phyloP scores from a whole-genome alignment of 148 eudicot species.

The Chenopodium berlandieri region DNA sequence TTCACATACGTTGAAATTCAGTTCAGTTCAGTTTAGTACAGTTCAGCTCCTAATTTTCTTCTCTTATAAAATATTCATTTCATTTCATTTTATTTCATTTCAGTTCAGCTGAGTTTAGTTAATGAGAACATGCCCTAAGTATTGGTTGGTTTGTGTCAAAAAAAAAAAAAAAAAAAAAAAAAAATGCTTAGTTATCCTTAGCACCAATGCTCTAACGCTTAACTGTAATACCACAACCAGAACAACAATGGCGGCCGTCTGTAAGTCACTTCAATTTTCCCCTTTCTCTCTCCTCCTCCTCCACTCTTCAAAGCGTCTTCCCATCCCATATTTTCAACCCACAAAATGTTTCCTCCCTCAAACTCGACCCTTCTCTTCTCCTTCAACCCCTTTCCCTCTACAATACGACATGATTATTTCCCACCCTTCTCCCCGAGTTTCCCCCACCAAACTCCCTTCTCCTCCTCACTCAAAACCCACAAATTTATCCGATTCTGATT shows the following conservation, averaged over 20 bases:
- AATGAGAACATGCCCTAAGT: too few species aligned
- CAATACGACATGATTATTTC: conserved; percentile 88
- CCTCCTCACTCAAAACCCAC: conserved; percentile 36
- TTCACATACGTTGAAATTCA: too few species aligned
- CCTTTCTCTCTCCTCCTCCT: conserved; percentile 38
- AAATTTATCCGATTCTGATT: not conserved
- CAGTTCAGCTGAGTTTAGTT: too few species aligned
- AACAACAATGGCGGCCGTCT: conserved; percentile 39
- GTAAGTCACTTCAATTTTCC: conserved; percentile 28
- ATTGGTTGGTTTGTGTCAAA: too few species aligned
- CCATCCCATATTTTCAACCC: conserved; percentile 5
- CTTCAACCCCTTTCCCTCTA: conserved; percentile 70
- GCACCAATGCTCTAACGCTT: not conserved
- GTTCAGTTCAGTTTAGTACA: too few species aligned
- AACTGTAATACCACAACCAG: not conserved
- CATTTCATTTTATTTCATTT: too few species aligned
- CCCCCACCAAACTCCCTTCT: conserved; percentile 24
- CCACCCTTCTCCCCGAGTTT: conserved; percentile 42
- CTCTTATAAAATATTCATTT: too few species aligned
- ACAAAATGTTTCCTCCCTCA: conserved; percentile 15
- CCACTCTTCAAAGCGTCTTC: conserved; percentile 33
- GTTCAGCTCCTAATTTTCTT: too few species aligned
- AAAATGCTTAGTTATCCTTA: too few species aligned
- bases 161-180: too few species aligned
- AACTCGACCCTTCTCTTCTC: conserved; percentile 43